Percentiles rank a stretch among this genome's conserved stretches.
Conservation (phyloP, 2,329 filamentous ascomycete species). For the Aspergillus tubingensis region DNA sequence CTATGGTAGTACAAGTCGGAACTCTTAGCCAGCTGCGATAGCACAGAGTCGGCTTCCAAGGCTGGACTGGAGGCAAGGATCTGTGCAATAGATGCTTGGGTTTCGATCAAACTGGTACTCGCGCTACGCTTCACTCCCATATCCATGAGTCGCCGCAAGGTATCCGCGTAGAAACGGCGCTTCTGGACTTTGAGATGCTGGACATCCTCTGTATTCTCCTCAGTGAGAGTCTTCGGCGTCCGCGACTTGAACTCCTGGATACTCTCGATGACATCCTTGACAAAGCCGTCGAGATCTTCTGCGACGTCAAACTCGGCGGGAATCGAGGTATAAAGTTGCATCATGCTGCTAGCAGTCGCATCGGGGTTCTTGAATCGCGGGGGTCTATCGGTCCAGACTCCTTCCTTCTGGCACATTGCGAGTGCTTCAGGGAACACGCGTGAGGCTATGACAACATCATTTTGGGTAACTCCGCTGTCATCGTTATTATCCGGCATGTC, state of each 20-base stretch:
- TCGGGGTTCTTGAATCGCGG: constrained; percentile 70
- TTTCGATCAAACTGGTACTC: constrained; percentile 68
- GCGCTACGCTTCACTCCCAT: constrained; percentile 92
- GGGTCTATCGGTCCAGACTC: constrained; percentile 51
- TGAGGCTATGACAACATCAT: constrained; percentile 18
- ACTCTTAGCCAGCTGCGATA: constrained; percentile 35
- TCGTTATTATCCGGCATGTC: constrained; percentile 38
- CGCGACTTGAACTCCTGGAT: constrained; percentile 77
- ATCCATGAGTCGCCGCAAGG: constrained; percentile 74
- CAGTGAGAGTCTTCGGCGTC: constrained; percentile 76
- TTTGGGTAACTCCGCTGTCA: constrained; percentile 23
- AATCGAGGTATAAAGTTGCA: constrained; percentile 58
- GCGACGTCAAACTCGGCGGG: constrained; percentile 58
- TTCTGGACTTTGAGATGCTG: constrained; percentile 92
- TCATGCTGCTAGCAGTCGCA: constrained; percentile 74
- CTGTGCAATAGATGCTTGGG: constrained; percentile 69
- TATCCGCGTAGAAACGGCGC: constrained; percentile 85
- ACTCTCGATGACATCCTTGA: constrained; percentile 66
- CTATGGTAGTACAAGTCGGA: constrained; percentile 77
- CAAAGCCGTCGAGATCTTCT: constrained; percentile 65
- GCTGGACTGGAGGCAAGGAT: constrained; percentile 64
- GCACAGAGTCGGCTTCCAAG: constrained; percentile 31
- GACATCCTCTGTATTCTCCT: constrained; percentile 80
- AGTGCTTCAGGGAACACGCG: constrained; percentile 34
- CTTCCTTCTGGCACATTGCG: constrained; percentile 31